phyloP scores from a whole-genome alignment of 805 yeast genomes.

The Saccharomycopsis sp. region DNA sequence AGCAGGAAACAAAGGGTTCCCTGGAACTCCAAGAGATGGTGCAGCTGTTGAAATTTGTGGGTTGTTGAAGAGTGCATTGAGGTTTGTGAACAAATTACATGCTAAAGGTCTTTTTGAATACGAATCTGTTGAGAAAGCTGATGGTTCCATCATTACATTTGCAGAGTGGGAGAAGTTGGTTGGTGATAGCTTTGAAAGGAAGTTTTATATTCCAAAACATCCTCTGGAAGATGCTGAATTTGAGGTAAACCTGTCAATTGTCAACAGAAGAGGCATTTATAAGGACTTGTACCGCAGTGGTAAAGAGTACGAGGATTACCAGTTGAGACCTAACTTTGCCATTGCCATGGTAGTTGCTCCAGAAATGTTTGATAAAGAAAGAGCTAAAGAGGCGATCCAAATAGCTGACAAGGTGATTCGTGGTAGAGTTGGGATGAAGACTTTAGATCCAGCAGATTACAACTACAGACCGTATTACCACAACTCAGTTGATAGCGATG shows the following conservation, averaged over 20 bases:
- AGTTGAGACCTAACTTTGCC: conserved; percentile 83
- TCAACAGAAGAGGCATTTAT: conserved; percentile 89
- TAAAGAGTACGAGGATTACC: conserved; percentile 89
- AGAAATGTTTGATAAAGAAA: conserved; percentile 60
- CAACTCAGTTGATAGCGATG: conserved; percentile 71
- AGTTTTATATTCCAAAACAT: conserved; percentile 68
- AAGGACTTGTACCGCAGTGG: conserved; percentile 78
- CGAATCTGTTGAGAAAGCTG: conserved; percentile 44
- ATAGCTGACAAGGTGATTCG: conserved; percentile 66
- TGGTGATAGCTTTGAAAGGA: conserved; percentile 66
- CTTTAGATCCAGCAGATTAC: conserved; percentile 86
- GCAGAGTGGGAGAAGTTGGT: conserved; percentile 65
- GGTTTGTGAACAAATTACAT: conserved; percentile 64
- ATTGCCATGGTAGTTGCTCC: conserved; percentile 95
- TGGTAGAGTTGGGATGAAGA: conserved; percentile 88
- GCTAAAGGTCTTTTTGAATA: conserved; percentile 47
- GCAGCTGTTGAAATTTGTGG: conserved; percentile 93
- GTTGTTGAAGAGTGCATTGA: conserved; percentile 67
- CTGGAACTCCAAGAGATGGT: conserved; percentile 97
- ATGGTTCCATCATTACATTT: conserved; percentile 50
- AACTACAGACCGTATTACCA: conserved; percentile 86
- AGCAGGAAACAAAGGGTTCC: conserved; percentile 83
- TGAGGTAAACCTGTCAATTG: conserved; percentile 58
- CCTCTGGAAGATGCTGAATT: conserved; percentile 51
- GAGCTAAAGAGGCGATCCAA: conserved; percentile 56